Base-by-base conservation (phyloP, 129 eudicot genomes). In the Lonicera japonica region DNA sequence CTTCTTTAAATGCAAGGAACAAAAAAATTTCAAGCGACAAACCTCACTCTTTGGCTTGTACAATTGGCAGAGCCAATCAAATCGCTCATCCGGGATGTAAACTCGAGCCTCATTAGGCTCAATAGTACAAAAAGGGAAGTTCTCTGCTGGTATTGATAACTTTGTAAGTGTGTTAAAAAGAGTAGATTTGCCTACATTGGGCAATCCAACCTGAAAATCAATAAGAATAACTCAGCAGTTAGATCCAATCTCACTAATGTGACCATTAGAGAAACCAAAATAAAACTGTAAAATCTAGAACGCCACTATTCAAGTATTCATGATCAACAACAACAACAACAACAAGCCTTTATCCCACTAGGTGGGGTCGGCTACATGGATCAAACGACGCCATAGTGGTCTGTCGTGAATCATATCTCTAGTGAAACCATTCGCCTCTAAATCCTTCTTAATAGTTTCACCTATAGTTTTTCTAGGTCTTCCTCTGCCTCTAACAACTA, bases 41-140 rank as follows among this genome's bases (percentile, higher is more conserved):
- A 94, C 99, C 99, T 85, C 96, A 23, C 91, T 94, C 83, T 83
- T 94, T 67, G 99, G 99, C 77, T 88, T 94, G 77, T 60, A 94
- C 21, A 88, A 59, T 19, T 88, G 89, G 61, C 95, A 85, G 23
- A 94, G 99, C 99, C 99, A 94, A 11, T 88, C 89, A 73, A 94
- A 94, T 23, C 99, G 79, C 75, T 94, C 96, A 71, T 94, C 99
- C 1, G 99, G 99, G 63, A 94, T 71, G 70, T 88, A 78, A 50
- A 94, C 95, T 48, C 99, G 99, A 23, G 99, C 99, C 75, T 94
- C 99, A 22, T 94, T 94, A 58, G 99, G 99, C 75, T 94, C 95
- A 77, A 94, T 94, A 16, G 99, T 88, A 73, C 96, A 94, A 75
- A 94, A 94, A 0, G 99, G 96, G 51, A 88, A 94, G 81, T 94